These are phyloP conservation scores for Alternaria longipes DNA, from an alignment of 2,329 filamentous ascomycete species.

Conservation along the genomic window DNA sequence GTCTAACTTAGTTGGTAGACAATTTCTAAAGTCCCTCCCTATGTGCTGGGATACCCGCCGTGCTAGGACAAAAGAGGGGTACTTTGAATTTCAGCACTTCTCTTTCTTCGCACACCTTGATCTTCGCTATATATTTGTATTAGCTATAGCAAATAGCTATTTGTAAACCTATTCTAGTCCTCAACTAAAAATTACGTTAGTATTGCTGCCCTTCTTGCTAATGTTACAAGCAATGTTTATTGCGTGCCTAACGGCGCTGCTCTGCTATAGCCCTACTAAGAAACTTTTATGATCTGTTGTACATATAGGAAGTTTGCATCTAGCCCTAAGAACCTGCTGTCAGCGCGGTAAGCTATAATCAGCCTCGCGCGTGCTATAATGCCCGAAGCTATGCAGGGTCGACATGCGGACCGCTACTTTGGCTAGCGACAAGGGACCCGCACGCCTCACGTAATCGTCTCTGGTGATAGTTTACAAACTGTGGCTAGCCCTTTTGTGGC, in stretches of 20 bases:
- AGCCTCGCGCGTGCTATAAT: slow-evolving; percentile 8
- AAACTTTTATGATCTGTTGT: slow-evolving; percentile 2
- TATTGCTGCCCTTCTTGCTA: slow-evolving; percentile 10
- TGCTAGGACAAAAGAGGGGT: slow-evolving; percentile 13
- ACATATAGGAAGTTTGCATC: neutral
- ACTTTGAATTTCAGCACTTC: slow-evolving; percentile 5
- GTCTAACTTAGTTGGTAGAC: too few relatives aligned
- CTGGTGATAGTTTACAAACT: neutral
- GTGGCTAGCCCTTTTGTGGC: too few relatives aligned
- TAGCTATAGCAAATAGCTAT: slow-evolving; percentile 4
- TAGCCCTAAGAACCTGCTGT: slow-evolving; percentile 8
- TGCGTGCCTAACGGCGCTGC: neutral
- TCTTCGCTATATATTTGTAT: slow-evolving; percentile 1
- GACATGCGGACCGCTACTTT: slow-evolving; percentile 12
- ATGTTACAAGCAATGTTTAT: slow-evolving; percentile 8
- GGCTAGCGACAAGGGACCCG: neutral
- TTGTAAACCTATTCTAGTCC: neutral
- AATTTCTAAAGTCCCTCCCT: slow-evolving; percentile 8
- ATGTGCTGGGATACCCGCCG: slow-evolving; percentile 7
- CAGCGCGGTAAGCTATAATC: slow-evolving; percentile 1
- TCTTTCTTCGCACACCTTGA: slow-evolving; percentile 1
- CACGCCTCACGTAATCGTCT: neutral
- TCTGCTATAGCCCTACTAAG: slow-evolving; percentile 5
- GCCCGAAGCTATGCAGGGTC: slow-evolving; percentile 6
- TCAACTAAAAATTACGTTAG: slow-evolving; percentile 10